phyloP scores from a whole-genome alignment of 108 stramenopile species.

The Conticribra guillardii region DNA sequence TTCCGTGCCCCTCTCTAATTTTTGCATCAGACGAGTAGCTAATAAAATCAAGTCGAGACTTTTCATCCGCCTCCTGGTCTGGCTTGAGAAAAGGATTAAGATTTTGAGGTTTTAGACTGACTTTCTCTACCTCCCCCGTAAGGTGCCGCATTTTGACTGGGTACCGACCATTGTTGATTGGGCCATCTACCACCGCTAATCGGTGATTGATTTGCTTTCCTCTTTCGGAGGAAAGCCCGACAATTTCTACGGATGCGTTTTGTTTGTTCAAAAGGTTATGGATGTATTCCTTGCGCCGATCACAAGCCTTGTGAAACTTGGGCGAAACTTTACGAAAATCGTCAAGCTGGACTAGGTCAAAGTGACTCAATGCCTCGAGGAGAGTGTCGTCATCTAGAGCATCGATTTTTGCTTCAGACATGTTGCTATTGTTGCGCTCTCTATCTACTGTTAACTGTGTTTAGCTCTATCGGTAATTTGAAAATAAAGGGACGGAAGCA shows the following conservation, averaged over 20 bases:
- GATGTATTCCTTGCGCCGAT: constrained; percentile 24
- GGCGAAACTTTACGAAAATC: constrained; percentile 6
- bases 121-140: constrained; percentile 19
- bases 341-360: constrained; percentile 6
- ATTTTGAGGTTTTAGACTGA: constrained; percentile 21
- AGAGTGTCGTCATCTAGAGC: too few relatives aligned
- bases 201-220: constrained; percentile 23
- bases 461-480: too few relatives aligned
- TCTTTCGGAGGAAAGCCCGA: constrained; percentile 10
- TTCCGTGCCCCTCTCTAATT: constrained; percentile 25
- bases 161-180: constrained; percentile 17
- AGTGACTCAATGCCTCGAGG: constrained; percentile 13
- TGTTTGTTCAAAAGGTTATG: constrained; percentile 2
- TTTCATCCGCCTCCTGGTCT: constrained; percentile 15
- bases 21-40: constrained; percentile 20
- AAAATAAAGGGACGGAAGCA: too few relatives aligned
- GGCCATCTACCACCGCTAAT: constrained; percentile 2
- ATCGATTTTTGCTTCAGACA: too few relatives aligned
- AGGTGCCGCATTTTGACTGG: constrained; percentile 20
- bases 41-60: constrained; percentile 26
- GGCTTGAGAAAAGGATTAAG: constrained; percentile 24
- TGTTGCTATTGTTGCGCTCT: too few relatives aligned
- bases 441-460: too few relatives aligned
- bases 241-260: constrained; percentile 11
- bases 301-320: background rate